Conservation (phyloP, 345 rosid species). For the Firmiana major region DNA sequence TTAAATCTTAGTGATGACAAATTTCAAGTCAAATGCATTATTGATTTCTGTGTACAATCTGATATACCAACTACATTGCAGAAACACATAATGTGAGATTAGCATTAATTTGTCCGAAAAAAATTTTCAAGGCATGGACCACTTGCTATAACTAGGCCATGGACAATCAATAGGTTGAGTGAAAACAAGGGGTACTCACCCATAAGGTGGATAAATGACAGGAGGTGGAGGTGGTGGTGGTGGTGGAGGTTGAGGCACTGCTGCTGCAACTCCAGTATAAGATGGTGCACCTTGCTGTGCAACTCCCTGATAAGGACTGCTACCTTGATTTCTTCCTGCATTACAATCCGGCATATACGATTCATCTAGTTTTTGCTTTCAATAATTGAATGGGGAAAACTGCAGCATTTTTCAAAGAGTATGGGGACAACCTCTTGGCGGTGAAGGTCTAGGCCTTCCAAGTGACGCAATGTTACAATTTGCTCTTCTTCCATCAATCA, state of each 20-base stretch:
- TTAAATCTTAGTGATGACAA: neutral
- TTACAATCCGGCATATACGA: conserved; percentile 1
- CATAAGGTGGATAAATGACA: conserved; percentile 50
- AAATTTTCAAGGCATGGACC: conserved; percentile 23
- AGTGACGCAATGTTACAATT: conserved; percentile 90
- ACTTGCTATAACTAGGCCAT: conserved; percentile 11
- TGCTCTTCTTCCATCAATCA: conserved; percentile 87
- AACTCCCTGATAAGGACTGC: conserved; percentile 47
- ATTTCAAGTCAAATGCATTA: conserved; percentile 6
- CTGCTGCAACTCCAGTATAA: conserved; percentile 48
- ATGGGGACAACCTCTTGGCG: conserved; percentile 60
- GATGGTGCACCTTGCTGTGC: conserved; percentile 33
- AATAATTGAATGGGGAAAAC: neutral
- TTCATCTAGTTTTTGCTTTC: neutral
- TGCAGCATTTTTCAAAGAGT: conserved; percentile 3
- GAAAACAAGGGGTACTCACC: conserved; percentile 35
- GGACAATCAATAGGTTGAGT: neutral
- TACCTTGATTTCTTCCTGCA: conserved; percentile 66
- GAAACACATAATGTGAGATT: neutral
- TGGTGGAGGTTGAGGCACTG: conserved; percentile 34
- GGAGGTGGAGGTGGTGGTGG: conserved; percentile 35
- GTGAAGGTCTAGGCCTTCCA: conserved; percentile 80
- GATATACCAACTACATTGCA: neutral
- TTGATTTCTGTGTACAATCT: neutral
- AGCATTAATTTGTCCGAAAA: neutral